Percentiles rank a stretch among this genome's conserved stretches.
phyloP scores from a whole-genome alignment of 2,329 filamentous ascomycete genomes.

The Fusarium cicatricum region DNA sequence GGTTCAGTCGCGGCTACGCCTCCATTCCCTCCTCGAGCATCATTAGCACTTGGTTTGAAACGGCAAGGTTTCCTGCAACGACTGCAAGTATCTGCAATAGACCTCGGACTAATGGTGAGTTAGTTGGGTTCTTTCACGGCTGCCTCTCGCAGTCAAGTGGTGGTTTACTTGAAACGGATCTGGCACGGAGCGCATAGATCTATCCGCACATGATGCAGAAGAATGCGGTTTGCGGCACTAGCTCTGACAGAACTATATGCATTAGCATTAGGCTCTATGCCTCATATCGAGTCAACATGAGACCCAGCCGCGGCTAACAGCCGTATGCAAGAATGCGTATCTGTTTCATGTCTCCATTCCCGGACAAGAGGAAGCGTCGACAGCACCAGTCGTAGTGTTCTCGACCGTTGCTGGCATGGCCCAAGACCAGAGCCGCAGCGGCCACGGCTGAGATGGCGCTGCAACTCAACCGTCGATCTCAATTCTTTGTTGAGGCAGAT shows the following conservation, averaged over 20 bases:
- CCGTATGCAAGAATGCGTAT: conserved; percentile 17
- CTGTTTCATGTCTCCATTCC: conserved; percentile 24
- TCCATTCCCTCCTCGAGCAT: too few relatives aligned
- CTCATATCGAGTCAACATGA: conserved; percentile 12
- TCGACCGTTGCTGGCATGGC: conserved; percentile 1
- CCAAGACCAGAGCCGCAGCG: conserved; percentile 30
- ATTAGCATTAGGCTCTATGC: not conserved
- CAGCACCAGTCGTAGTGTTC: too few relatives aligned
- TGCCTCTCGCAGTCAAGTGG: not conserved
- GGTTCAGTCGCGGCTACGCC: too few relatives aligned
- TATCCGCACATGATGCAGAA: not conserved
- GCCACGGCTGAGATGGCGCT: conserved; percentile 14
- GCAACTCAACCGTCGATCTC: conserved; percentile 24
- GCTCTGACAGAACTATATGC: not conserved
- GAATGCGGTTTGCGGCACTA: conserved; percentile 2
- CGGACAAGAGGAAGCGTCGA: not conserved
- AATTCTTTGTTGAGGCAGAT: conserved; percentile 18
- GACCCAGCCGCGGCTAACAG: conserved; percentile 12
- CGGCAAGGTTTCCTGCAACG: not conserved
- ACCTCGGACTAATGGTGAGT: not conserved
- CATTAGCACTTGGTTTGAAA: too few relatives aligned
- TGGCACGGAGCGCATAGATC: not conserved
- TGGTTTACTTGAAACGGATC: conserved; percentile 13
- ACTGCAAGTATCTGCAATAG: not conserved
- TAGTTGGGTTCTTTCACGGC: conserved; percentile 1